These are phyloP conservation scores for Pseudonectria buxi DNA, from an alignment of 2,329 filamentous ascomycete genomes.

Conservation along the genomic window DNA sequence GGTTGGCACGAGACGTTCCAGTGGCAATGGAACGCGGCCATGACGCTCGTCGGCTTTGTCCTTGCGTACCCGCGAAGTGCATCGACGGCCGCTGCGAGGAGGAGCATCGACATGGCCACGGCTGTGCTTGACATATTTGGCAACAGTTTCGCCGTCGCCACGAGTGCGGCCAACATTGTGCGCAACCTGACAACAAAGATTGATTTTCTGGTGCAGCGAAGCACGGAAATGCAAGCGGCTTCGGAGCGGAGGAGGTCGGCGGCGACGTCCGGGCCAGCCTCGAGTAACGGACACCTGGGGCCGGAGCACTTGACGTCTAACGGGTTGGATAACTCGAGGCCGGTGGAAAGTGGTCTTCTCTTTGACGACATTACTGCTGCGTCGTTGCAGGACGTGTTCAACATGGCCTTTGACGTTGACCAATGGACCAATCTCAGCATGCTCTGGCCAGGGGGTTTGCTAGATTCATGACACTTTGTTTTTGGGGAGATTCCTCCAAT, in stretches of 20 bases:
- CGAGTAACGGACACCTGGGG: too few relatives aligned
- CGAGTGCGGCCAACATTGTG: slow-evolving; percentile 32
- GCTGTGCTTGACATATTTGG: slow-evolving; percentile 28
- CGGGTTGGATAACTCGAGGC: not conserved
- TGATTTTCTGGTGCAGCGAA: slow-evolving; percentile 8
- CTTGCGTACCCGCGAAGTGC: slow-evolving; percentile 23
- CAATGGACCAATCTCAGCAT: slow-evolving; percentile 1
- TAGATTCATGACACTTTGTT: too few relatives aligned
- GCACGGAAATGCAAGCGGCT: not conserved
- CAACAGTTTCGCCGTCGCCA: slow-evolving; percentile 34
- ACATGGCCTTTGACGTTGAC: slow-evolving; percentile 1
- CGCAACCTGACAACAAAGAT: slow-evolving; percentile 16
- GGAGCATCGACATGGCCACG: slow-evolving; percentile 31
- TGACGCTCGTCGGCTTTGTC: slow-evolving; percentile 28
- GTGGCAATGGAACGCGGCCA: slow-evolving; percentile 23
- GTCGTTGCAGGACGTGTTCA: slow-evolving; percentile 1
- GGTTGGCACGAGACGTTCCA: slow-evolving; percentile 23
- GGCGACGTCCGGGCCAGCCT: too few relatives aligned
- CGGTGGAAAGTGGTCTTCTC: not conserved
- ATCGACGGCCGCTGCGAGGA: slow-evolving; percentile 12
- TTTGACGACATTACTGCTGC: not conserved
- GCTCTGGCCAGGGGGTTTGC: not conserved
- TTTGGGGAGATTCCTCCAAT: too few relatives aligned
- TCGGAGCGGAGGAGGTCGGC: not conserved
- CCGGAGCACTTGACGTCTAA: too few relatives aligned